These are phyloP conservation scores for Volvox carteri DNA, from an alignment of 163 green algal genomes.

Conservation along the genomic window DNA sequence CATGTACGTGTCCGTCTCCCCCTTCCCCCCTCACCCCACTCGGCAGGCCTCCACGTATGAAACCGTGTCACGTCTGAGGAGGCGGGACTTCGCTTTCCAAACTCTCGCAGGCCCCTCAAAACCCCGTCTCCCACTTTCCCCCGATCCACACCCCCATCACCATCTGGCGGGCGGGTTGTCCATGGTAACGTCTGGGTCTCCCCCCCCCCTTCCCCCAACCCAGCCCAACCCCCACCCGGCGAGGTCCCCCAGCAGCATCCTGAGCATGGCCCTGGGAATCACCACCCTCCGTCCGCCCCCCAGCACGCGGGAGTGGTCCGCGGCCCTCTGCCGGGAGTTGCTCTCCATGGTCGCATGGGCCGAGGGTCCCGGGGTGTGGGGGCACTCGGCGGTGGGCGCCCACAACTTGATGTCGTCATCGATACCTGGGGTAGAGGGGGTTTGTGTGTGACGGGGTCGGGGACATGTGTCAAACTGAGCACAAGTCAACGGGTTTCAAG, in stretches of 20 bases:
- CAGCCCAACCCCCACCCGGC: background rate
- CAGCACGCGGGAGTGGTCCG: background rate
- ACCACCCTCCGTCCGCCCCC: background rate
- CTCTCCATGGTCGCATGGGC: background rate
- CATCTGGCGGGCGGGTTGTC: background rate
- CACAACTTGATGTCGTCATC: conserved; percentile 74
- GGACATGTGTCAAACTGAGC: background rate
- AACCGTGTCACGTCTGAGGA: no score
- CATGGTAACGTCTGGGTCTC: background rate
- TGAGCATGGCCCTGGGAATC: conserved; percentile 16
- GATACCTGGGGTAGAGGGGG: conserved; percentile 57
- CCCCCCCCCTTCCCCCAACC: background rate
- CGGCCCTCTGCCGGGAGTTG: background rate
- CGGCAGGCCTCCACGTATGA: no score
- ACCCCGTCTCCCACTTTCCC: background rate
- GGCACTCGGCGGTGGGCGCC: conserved; percentile 57
- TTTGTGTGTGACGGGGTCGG: background rate
- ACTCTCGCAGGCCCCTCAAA: no score
- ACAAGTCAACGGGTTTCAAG: background rate
- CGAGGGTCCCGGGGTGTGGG: background rate
- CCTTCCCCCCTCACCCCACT: no score
- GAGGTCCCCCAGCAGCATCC: background rate
- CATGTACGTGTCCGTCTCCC: background rate
- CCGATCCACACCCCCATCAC: background rate
- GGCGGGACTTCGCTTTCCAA: no score